A percentile compares a stretch with the other conserved stretches of the same genome.
phyloP scores from a whole-genome alignment of 306 rosid genomes.

The Hylodesmum podocarpum region DNA sequence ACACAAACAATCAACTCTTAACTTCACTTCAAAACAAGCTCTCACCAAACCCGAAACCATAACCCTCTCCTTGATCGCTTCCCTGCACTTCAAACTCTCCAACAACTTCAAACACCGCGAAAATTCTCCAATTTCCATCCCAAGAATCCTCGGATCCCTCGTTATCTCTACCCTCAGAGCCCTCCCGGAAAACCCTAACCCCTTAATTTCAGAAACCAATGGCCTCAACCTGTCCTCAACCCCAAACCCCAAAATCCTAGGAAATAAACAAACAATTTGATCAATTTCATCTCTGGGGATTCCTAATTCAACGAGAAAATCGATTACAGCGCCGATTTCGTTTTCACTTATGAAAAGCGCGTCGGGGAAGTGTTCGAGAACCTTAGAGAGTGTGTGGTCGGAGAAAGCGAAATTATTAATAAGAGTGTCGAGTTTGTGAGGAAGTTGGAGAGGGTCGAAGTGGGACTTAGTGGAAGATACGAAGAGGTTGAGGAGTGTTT shows the following conservation, averaged over 20 bases:
- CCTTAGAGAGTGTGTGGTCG: conserved; percentile 28
- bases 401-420: conserved; percentile 48
- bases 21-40: conserved; percentile 76
- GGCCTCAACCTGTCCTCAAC: conserved; percentile 59
- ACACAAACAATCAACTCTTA: conserved; percentile 76
- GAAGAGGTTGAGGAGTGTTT: conserved; percentile 48
- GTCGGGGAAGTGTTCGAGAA: conserved; percentile 60
- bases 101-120: conserved; percentile 58
- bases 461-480: conserved; percentile 50
- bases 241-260: conserved; percentile 62
- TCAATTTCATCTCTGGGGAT: conserved; percentile 46
- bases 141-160: conserved; percentile 64
- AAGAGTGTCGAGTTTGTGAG: conserved; percentile 31
- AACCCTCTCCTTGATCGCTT: conserved; percentile 50
- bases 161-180: conserved; percentile 52
- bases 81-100: conserved; percentile 59
- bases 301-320: conserved; percentile 50
- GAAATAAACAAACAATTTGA: conserved; percentile 45
- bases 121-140: conserved; percentile 70
- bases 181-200: conserved; percentile 56
- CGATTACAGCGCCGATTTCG: conserved; percentile 37
- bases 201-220: conserved; percentile 55
- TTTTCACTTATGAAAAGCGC: conserved; percentile 39
- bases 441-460: conserved; percentile 41
- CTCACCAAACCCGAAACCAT: conserved; percentile 49